These are phyloP conservation scores for Candida hispaniensis DNA, from an alignment of 805 yeast species.

Conservation along the genomic window DNA sequence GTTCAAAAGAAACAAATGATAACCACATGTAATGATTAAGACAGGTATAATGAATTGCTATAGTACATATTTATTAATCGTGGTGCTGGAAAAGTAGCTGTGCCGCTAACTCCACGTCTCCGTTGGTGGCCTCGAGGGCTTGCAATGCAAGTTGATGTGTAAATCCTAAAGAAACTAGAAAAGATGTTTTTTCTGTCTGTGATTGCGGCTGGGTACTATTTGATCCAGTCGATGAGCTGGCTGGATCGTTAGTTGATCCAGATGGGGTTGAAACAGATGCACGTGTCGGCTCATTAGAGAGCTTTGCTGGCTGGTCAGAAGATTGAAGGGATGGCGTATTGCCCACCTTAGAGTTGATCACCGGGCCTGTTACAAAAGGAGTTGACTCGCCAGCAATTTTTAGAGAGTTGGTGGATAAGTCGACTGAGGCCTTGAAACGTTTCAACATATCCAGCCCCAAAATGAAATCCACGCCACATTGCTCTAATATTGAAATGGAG, in stretches of 20 bases:
- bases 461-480: constrained; percentile 45
- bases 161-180: no score
- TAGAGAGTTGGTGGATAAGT: constrained; percentile 54
- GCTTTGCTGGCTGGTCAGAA: no score
- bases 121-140: constrained; percentile 60
- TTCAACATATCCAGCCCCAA: constrained; percentile 86
- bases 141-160: no score
- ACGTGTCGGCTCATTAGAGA: no score
- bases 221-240: no score
- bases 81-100: constrained; percentile 49
- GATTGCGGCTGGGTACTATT: no score
- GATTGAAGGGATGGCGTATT: no score
- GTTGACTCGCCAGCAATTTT: constrained; percentile 65
- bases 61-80: no score
- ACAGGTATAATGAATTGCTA: no score
- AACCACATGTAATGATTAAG: no score
- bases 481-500: constrained; percentile 60
- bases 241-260: constrained; percentile 16
- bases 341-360: no score
- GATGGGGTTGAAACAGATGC: constrained; percentile 17
- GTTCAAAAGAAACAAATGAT: constrained; percentile 40
- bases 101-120: constrained; percentile 82
- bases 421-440: constrained; percentile 76
- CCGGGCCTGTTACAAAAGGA: constrained; percentile 60
- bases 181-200: no score